Evolutionary conservation across 2,329 filamentous ascomycete species (phyloP).

Genomic region (Colletotrichum lentis): DNA sequence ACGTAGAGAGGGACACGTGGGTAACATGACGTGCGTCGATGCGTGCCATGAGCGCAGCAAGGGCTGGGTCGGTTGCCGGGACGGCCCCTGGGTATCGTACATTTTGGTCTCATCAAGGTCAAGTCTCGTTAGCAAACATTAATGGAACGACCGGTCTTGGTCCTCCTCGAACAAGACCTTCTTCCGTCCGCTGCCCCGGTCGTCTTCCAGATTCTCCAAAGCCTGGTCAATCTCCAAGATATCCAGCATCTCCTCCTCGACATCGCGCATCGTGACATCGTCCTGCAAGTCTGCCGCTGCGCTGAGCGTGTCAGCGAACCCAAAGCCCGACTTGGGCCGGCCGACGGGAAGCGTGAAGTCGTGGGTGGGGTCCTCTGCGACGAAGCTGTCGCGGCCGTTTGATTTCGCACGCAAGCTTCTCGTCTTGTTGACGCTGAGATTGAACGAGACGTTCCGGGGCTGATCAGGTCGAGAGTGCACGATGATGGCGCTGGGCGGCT

Average conservation of each 20-base stretch:
- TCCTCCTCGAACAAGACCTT: slow-evolving; percentile 61
- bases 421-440: slow-evolving; percentile 57
- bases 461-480: slow-evolving; percentile 58
- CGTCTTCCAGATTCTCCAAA: slow-evolving; percentile 63
- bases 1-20: slow-evolving; percentile 5
- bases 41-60: slow-evolving; percentile 1
- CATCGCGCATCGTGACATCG: slow-evolving; percentile 60
- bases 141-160: slow-evolving; percentile 5
- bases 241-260: slow-evolving; percentile 69
- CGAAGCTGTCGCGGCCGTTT: slow-evolving; percentile 20
- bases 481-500: slow-evolving; percentile 62
- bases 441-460: slow-evolving; percentile 55
- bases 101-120: slow-evolving; percentile 39
- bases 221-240: slow-evolving; percentile 72
- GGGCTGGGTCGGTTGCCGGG: neutral
- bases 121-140: slow-evolving; percentile 34
- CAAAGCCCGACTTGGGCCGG: slow-evolving; percentile 53
- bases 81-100: slow-evolving; percentile 51
- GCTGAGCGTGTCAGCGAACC: slow-evolving; percentile 61
- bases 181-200: slow-evolving; percentile 58
- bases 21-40: slow-evolving; percentile 31
- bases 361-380: slow-evolving; percentile 37
- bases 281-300: slow-evolving; percentile 62
- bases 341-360: slow-evolving; percentile 41
- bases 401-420: slow-evolving; percentile 33